Evolutionary conservation across 495 filamentous ascomycete species (phyloP).

Genomic region (Hypoxylon crocopeplum): DNA sequence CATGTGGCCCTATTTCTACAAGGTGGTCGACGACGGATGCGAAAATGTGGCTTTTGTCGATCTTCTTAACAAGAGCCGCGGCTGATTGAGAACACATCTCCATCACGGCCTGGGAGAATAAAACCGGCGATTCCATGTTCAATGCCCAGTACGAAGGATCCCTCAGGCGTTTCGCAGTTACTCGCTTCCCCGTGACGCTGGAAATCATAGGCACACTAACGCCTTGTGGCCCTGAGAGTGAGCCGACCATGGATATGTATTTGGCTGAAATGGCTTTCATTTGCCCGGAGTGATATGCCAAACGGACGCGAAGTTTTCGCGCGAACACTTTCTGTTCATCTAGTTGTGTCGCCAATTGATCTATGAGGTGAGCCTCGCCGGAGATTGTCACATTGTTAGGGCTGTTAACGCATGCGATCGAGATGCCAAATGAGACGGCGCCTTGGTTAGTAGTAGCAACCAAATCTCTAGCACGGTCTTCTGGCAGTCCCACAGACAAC

Average conservation of each 20-base stretch:
- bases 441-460: slow-evolving; percentile 15
- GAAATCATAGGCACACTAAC: slow-evolving; percentile 44
- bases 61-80: neutral
- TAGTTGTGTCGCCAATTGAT: slow-evolving; percentile 34
- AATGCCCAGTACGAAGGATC: slow-evolving; percentile 14
- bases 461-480: neutral
- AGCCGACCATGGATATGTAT: slow-evolving; percentile 33
- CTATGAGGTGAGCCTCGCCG: slow-evolving; percentile 42
- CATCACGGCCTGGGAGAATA: slow-evolving; percentile 4
- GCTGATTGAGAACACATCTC: slow-evolving; percentile 12
- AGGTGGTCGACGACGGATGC: slow-evolving; percentile 40
- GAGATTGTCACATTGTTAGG: slow-evolving; percentile 50
- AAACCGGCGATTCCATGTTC: slow-evolving; percentile 19
- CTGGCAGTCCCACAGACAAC: slow-evolving; percentile 46
- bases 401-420: slow-evolving; percentile 55
- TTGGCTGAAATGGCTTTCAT: slow-evolving; percentile 44
- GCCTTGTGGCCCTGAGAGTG: no score
- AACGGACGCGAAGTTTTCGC: slow-evolving; percentile 40
- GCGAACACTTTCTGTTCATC: slow-evolving; percentile 47
- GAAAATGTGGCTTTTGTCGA: neutral
- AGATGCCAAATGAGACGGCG: slow-evolving; percentile 7
- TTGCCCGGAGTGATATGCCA: slow-evolving; percentile 51
- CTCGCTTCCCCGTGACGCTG: neutral
- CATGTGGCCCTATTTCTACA: slow-evolving; percentile 69
- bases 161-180: neutral